Percentiles rank a stretch among this genome's conserved stretches.
phyloP scores from a whole-genome alignment of 2,329 filamentous ascomycete species.

The Colletotrichum graminicola region DNA sequence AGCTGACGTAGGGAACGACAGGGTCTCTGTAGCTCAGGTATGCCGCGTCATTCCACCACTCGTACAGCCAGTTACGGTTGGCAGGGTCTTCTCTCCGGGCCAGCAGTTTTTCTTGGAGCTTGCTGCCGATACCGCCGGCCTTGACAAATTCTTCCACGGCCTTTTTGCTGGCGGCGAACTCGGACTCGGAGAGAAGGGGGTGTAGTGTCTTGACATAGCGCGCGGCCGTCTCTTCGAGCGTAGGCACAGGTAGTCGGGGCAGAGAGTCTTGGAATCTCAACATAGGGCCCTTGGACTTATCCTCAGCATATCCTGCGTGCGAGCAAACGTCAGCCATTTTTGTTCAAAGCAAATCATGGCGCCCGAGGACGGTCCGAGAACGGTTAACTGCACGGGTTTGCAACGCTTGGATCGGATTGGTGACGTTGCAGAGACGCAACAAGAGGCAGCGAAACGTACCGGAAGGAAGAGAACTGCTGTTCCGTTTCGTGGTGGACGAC shows the following conservation, averaged over 20 bases:
- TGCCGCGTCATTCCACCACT: conserved; percentile 98
- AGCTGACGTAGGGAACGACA: conserved; percentile 97
- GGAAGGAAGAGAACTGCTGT: conserved; percentile 68
- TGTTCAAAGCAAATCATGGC: conserved; percentile 2
- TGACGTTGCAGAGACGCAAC: not conserved
- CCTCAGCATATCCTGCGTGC: conserved; percentile 79
- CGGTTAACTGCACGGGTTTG: not conserved
- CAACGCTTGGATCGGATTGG: not conserved
- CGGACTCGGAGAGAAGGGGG: conserved; percentile 76
- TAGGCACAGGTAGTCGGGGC: conserved; percentile 81
- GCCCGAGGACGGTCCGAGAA: not conserved
- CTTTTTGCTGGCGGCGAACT: conserved; percentile 80
- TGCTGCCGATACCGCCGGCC: conserved; percentile 85
- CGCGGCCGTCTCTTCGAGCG: conserved; percentile 83
- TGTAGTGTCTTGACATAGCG: conserved; percentile 86
- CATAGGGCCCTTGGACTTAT: conserved; percentile 83
- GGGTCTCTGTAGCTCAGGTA: conserved; percentile 96
- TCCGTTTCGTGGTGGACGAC: conserved; percentile 65
- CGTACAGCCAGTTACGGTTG: conserved; percentile 92
- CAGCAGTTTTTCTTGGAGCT: conserved; percentile 88
- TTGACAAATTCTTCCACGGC: conserved; percentile 90
- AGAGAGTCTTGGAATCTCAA: conserved; percentile 89
- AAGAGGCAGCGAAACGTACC: conserved; percentile 53
- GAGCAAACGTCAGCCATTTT: conserved; percentile 6
- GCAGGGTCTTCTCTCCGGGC: conserved; percentile 84